Evolutionary conservation across 202 grass and related monocot genomes (phyloP), one percentile per base, ranked within the genome.

Genomic region (Dendrocalamus latiflorus): DNA sequence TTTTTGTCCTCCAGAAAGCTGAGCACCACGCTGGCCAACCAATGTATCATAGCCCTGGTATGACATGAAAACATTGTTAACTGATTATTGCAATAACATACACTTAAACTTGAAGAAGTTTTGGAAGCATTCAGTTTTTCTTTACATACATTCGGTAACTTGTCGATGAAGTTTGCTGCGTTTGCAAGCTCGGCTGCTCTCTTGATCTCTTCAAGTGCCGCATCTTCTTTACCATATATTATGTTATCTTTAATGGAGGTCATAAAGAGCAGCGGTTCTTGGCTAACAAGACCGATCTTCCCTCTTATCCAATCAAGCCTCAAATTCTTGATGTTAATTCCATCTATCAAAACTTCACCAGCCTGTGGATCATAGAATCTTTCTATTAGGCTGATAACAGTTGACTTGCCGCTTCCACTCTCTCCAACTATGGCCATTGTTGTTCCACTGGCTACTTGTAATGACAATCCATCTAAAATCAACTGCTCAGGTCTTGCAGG

Each of bases 391-490:
- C 81, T 95, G 21, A 98, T 90, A 16, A 98, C 83, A 25, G 95
- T 98, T 65, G 91, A 98, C 66, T 98, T 98, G 9, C 95, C 93
- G n/a, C 93, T 95, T 70, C 93, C 95, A 81, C 95, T 93, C 74
- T 95, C 93, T 85, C 95, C 95, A 66, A 98, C 95, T 57, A 98
- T 90, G 48, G 93, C 93, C 95, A 93, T 95, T 80, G 95, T 93
- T 61, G 87, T 95, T 55, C 95, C 91, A 61, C 75, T 98, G 15
- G 71, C 17, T 56, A 98, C 89, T 85, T 79, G 80, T 55, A 98
- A 73, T 13, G 93, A 91, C 65, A 98, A 79, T 79, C 96, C 93
- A 72, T 90, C 72, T 63, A 98, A 92, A 90, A 98, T 84, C 70
- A 90, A 34, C 74, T 98, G 89, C 44, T 91, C 87, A 14, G 91